These are phyloP conservation scores for Dendrobium officinale DNA, from an alignment of 106 monocot species.

Conservation along the genomic window DNA sequence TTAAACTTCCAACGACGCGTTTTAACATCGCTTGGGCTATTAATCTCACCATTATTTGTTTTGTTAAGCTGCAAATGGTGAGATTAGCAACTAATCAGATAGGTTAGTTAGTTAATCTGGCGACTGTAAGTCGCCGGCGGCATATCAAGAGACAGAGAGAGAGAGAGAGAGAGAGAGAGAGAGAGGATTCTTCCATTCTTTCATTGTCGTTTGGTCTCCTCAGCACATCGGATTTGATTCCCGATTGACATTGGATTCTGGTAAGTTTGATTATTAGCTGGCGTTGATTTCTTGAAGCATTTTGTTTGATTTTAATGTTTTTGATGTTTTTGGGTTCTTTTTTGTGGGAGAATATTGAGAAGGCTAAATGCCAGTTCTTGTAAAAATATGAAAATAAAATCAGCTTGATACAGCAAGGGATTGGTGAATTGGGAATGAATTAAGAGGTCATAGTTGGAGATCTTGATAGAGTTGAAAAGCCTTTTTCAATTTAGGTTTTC, in stretches of 20 bases:
- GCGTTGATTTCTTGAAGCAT: neutral
- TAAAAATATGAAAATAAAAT: neutral
- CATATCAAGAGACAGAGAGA: neutral
- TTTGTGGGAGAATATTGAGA: neutral
- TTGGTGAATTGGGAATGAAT: neutral
- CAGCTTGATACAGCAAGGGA: neutral
- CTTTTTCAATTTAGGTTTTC: neutral
- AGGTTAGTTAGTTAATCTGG: neutral
- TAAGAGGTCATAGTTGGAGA: neutral
- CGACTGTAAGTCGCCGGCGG: neutral
- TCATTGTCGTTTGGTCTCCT: neutral
- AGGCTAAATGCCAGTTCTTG: neutral
- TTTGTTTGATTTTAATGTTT: neutral
- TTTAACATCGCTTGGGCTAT: neutral
- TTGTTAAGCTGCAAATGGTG: neutral
- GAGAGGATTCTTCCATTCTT: neutral
- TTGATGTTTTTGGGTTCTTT: conserved; percentile 1
- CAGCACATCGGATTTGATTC: neutral
- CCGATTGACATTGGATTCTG: neutral
- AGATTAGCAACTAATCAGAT: neutral
- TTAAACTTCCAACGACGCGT: neutral
- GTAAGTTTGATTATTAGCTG: neutral
- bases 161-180: neutral
- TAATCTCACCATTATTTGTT: neutral
- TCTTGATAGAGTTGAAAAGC: neutral